These are phyloP conservation scores for Beauveria sp. DNA, from an alignment of 2,329 filamentous ascomycete genomes.

Conservation along the genomic window DNA sequence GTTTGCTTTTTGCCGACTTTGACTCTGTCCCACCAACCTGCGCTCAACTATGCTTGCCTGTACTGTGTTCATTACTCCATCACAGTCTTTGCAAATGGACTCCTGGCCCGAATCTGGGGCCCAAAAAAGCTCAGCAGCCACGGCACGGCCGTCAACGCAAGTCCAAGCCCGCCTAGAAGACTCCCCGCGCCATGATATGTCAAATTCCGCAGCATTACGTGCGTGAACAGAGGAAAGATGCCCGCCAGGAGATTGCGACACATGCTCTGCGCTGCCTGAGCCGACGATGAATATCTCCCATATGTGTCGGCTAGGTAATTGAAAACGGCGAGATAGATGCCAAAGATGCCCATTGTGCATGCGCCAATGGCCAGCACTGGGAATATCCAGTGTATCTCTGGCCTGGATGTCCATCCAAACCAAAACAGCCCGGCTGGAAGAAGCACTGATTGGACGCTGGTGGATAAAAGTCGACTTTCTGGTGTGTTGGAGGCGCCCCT, in stretches of 20 bases:
- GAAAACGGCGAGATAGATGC: slow-evolving; percentile 80
- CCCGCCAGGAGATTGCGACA: slow-evolving; percentile 80
- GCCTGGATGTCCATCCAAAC: slow-evolving; percentile 17
- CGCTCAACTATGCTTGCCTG: no score
- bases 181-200: slow-evolving; percentile 65
- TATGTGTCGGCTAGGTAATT: slow-evolving; percentile 91
- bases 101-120: slow-evolving; percentile 53
- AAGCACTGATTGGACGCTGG: slow-evolving; percentile 65
- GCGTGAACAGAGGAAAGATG: slow-evolving; percentile 70
- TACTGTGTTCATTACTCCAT: background rate
- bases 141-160: slow-evolving; percentile 65
- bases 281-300: slow-evolving; percentile 75
- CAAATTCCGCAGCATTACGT: slow-evolving; percentile 63
- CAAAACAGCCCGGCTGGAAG: slow-evolving; percentile 66
- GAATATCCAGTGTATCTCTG: slow-evolving; percentile 55
- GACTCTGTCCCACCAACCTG: background rate
- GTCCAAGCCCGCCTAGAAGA: slow-evolving; percentile 66
- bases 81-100: background rate
- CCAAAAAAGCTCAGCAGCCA: slow-evolving; percentile 81
- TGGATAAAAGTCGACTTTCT: slow-evolving; percentile 75
- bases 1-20: background rate
- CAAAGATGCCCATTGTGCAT: slow-evolving; percentile 59
- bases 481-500: slow-evolving; percentile 39
- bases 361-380: background rate
- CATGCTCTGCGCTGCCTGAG: slow-evolving; percentile 78